These are phyloP conservation scores for Ceratobasidium theobromae DNA, from an alignment of 1,284 basidiomycete genomes.

Conservation along the genomic window DNA sequence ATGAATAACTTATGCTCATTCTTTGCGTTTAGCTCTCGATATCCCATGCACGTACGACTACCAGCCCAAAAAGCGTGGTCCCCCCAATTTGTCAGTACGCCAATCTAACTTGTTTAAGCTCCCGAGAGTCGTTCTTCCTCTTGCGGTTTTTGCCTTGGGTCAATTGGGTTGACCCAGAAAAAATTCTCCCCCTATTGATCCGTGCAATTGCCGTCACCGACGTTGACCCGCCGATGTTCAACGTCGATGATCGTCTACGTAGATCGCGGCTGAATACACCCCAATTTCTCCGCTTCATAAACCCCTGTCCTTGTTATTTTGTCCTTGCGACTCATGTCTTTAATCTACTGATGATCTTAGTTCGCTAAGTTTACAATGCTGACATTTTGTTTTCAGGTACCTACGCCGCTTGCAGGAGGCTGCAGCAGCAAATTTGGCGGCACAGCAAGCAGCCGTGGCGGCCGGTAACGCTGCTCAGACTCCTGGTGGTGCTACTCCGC, in stretches of 20 bases:
- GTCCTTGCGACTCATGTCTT: neutral
- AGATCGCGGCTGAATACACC: conserved; percentile 9
- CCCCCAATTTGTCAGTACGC: conserved; percentile 75
- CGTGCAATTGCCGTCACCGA: conserved; percentile 11
- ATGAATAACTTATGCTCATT: conserved; percentile 56
- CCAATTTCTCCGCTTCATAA: conserved; percentile 16
- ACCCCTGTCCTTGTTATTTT: neutral
- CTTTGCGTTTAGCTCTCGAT: conserved; percentile 82
- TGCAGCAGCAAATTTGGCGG: conserved; percentile 60
- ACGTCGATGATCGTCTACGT: neutral
- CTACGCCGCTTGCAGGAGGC: conserved; percentile 76
- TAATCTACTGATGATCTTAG: conserved; percentile 2
- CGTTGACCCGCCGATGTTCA: conserved; percentile 1
- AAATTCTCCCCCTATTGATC: conserved; percentile 19
- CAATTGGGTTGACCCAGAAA: conserved; percentile 10
- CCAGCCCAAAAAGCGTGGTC: conserved; percentile 87
- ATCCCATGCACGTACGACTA: conserved; percentile 88
- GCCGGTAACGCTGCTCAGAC: conserved; percentile 38
- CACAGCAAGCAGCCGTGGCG: conserved; percentile 43
- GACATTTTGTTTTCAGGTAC: conserved; percentile 52
- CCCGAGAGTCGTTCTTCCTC: conserved; percentile 9
- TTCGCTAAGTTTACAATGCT: conserved; percentile 2
- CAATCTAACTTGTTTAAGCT: neutral
- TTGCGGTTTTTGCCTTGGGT: conserved; percentile 14
- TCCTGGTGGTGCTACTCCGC: neutral